Evolutionary conservation across 179 eudicot species (phyloP), one percentile per base, ranked within the genome.

Genomic region (Spinacia oleracea): DNA sequence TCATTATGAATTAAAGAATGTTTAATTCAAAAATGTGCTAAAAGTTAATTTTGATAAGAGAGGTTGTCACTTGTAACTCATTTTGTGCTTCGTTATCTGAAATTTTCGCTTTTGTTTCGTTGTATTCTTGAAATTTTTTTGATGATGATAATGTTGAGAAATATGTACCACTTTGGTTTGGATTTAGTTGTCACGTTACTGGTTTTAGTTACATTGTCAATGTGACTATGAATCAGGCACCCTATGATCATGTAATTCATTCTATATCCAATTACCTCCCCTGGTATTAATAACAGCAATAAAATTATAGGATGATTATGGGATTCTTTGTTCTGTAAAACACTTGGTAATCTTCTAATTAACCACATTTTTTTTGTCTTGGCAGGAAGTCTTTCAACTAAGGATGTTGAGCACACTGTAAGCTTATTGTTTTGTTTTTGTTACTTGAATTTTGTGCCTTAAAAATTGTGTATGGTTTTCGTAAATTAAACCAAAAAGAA

Each of bases 321-420:
- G 38, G 11, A 2, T 56, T 38, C 42, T 27, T 27, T 16, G 6
- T 8, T 71, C 21, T 65, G 62, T 46, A 56, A n/a, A 15, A 20
- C 27, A 25, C n/a, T 25, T 50, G 43, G 72, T 31, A 10, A 35
- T 40, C 18, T 5, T 2, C 45, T n/a, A 27, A 42, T 31, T 38
- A 34, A 68, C 9, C 9, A 50, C 32, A 20, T 20, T 38, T 55
- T 67, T 23, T 45, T 74, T 9, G 15, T 73, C n/a, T 72, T 23
- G 59, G 70, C 81, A 86, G 88, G 88, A 68, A 50, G 35, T 43
- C 38, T 83, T 68, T 86, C 88, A 63, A 11, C 43, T 5, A 70
- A 81, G 53, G 32, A 67, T 35, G 6, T 79, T 34, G 81, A 86
- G 60, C 64, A 83, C 4, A 76, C 88, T 46, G 88, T 86, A 79